Percentiles rank a stretch among this genome's conserved stretches.
Conservation (phyloP, 208 protist species). For the Entamoeba histolytica region DNA sequence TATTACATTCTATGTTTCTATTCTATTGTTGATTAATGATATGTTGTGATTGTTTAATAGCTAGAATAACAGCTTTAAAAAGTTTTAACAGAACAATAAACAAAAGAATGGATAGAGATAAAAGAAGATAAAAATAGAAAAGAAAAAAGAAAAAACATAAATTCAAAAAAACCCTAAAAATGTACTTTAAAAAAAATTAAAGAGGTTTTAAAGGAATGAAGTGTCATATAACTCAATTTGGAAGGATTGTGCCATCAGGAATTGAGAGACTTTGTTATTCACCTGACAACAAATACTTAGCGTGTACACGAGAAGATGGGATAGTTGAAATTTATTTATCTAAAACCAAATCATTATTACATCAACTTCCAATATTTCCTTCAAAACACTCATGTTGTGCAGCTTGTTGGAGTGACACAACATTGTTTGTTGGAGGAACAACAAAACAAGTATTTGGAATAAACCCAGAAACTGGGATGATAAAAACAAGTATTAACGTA, state of each 20-base stretch:
- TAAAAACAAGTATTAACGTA: neutral
- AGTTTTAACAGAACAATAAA: no score
- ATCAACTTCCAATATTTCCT: neutral
- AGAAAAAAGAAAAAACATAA: no score
- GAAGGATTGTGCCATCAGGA: neutral
- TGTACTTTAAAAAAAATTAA: no score
- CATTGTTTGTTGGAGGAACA: neutral
- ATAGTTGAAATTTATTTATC: neutral
- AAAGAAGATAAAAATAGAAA: no score
- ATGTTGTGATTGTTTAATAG: no score
- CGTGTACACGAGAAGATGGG: neutral
- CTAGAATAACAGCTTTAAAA: no score
- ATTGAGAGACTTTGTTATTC: neutral
- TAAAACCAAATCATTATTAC: neutral
- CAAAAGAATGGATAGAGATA: no score
- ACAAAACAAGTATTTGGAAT: neutral
- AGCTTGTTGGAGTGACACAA: neutral
- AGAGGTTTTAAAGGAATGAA: neutral
- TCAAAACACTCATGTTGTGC: neutral
- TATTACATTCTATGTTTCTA: no score
- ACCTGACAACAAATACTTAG: neutral
- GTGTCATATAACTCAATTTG: neutral
- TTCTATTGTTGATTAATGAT: no score
- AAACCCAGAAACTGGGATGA: neutral
- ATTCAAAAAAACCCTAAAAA: no score